A percentile compares a stretch with the other conserved stretches of the same genome.
These are phyloP conservation scores for Hepatocystis sp. DNA, from an alignment of 169 alveolate species.

Conservation along the genomic window DNA sequence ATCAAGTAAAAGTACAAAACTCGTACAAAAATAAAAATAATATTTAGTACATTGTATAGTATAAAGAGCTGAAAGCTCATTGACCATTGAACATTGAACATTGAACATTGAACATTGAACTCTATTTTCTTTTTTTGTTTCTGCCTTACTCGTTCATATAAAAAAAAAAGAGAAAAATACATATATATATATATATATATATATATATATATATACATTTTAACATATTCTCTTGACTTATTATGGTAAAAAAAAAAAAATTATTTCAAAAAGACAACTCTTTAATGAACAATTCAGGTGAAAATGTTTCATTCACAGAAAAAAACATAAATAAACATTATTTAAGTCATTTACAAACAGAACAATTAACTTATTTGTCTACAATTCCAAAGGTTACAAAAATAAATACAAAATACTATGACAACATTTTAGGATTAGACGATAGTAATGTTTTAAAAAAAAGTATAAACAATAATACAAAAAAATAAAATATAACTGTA, in stretches of 20 bases:
- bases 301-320: slow-evolving; percentile 1
- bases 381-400: slow-evolving; percentile 11
- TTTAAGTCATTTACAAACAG: not conserved
- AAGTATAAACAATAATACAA: not conserved
- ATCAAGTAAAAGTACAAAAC: too few species aligned
- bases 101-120: too few species aligned
- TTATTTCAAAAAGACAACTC: slow-evolving; percentile 8
- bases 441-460: not conserved
- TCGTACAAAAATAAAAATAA: too few species aligned
- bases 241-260: slow-evolving; percentile 21
- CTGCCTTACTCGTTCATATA: too few species aligned
- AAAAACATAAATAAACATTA: not conserved
- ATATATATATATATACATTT: not conserved
- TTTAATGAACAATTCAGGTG: slow-evolving; percentile 13
- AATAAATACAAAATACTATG: slow-evolving; percentile 35
- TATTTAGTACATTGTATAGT: too few species aligned
- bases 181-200: too few species aligned
- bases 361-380: not conserved
- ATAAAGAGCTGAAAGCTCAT: too few species aligned
- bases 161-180: too few species aligned
- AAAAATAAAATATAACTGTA: not conserved
- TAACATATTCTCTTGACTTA: slow-evolving; percentile 4
- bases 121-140: too few species aligned
- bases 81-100: too few species aligned
- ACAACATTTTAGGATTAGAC: slow-evolving; percentile 20